Base-by-base conservation (phyloP, 495 filamentous ascomycete genomes). In the Venustampulla echinocandica region DNA sequence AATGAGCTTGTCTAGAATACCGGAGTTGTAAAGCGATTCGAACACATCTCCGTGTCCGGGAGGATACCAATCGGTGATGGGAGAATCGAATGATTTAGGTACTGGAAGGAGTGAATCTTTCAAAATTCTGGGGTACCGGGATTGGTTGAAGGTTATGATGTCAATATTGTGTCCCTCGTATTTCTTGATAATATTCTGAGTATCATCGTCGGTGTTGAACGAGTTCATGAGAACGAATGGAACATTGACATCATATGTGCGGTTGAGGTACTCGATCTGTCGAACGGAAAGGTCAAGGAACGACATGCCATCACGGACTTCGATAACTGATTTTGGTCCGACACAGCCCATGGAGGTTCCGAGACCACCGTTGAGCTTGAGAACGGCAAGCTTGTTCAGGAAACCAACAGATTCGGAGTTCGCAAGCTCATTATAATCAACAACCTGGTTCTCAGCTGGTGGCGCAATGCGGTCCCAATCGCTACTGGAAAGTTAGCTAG, bases 171-270 rank as follows among this genome's bases (percentile, higher is more conserved):
- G 93, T 53, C 92, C 93, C 72, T 99, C 90, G 71, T 99, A 99
- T 74, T 99, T 99, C 82, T 97, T 97, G 73, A 99, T 99, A 71
- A 99, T 99, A 65, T 86, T 92, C 55, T 87, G 84, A 49, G 92
- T 99, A 64, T 99, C 92, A 59, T 90, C 81, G 67, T 97, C 88
- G 62, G 92, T 99, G 77, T 99, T 99, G 84, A 99, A 99, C 46
- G 92, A 97, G 80, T 99, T 99, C 92, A 99, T 99, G 61, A 99
- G 80, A 53, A 99, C 84, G 71, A 99, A 96, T 33, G 92, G 92
- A 17, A 99, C 92, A 64, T 95, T 95, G 67, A 94, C 87, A 56
- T 84, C 80, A 73, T 95, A 97, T 35, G 85, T 96, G 62, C 89
- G 85, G 81, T 99, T 99, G 50, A 99, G 82, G 76, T 90, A 93